Base-by-base conservation (phyloP, 768 basidiomycete species). In the Exsudoporus frostii region DNA sequence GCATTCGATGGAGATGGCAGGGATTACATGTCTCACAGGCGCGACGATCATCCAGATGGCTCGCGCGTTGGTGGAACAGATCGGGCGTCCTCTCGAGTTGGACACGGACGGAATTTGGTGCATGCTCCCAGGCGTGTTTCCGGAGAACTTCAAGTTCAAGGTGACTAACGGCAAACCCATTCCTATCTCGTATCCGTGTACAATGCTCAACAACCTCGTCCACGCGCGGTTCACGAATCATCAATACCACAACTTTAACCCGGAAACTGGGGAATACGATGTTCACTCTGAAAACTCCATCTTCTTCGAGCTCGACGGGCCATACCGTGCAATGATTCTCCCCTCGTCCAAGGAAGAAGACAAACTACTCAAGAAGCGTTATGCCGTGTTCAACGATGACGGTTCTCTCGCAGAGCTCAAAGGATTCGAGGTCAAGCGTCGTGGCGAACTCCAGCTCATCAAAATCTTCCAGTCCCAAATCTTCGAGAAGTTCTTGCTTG, bases 1-100 rank as follows among this genome's bases (percentile, higher is more conserved):
- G 97, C 95, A 98, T 70, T 98, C 96, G 27, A 98, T 99, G 97
- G 97, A 99, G 76, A 99, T 99, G 97, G 97, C 97, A 1, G 97
- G 97, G 7, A 98, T 99, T 57, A 98, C 97, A 11, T 99, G 97
- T 73, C 76, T 98, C 48, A 98, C 97, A 0, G 97, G 97, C 37
- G 94, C 97, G 19, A 91, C 84, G 7, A 98, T 99, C 74, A 98
- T 99, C 61, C 96, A 99, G 69, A 95, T 99, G 92, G 96, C 97
- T 14, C 84, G 97, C 34, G 88, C 94, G 53, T 80, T 98, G 29
- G 97, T 99, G 20, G 97, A 99, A 63, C 92, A 97, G 72, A 94
- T 99, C 50, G 97, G 97, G 4, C 85, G 97, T 8, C 97, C 97
- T 1, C 83, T 99, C 47, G 97, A 99, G 66, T 74, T 99, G 60